Conservation (phyloP, 2,329 filamentous ascomycete species). For the Rhynchosporium secalis region DNA sequence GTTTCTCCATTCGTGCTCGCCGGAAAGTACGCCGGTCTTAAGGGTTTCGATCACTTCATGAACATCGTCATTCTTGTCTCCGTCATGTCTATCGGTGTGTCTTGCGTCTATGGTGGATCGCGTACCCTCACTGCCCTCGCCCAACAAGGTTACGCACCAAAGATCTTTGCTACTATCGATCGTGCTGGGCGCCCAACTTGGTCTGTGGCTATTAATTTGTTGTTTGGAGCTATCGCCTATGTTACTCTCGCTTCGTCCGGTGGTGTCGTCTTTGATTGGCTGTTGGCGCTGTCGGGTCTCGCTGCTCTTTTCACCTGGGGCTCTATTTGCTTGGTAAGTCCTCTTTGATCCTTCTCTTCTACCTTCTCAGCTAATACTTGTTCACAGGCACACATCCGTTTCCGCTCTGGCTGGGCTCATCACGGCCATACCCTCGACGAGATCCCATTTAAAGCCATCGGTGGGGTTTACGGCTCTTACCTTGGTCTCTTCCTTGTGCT, state of each 20-base stretch:
- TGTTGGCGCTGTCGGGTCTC: conserved; percentile 69
- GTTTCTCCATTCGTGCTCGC: conserved; percentile 92
- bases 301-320: conserved; percentile 74
- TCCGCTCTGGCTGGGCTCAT: conserved; percentile 45
- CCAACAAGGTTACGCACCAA: conserved; percentile 80
- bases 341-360: conserved; percentile 57
- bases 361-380: conserved; percentile 56
- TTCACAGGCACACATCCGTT: conserved; percentile 60
- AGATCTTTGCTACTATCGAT: conserved; percentile 76
- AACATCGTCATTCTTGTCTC: conserved; percentile 89
- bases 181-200: conserved; percentile 71
- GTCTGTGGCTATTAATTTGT: conserved; percentile 52
- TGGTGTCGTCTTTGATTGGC: conserved; percentile 58
- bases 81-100: conserved; percentile 87
- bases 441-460: conserved; percentile 59
- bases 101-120: conserved; percentile 85
- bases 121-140: conserved; percentile 86
- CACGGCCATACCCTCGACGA: conserved; percentile 60
- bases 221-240: conserved; percentile 58
- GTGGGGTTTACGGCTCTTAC: conserved; percentile 61
- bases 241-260: conserved; percentile 48
- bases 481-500: conserved; percentile 56
- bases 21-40: conserved; percentile 79
- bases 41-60: conserved; percentile 80
- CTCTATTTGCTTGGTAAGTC: conserved; percentile 58